These are phyloP conservation scores for Candida insectalens DNA, from an alignment of 805 yeast species.

Conservation along the genomic window DNA sequence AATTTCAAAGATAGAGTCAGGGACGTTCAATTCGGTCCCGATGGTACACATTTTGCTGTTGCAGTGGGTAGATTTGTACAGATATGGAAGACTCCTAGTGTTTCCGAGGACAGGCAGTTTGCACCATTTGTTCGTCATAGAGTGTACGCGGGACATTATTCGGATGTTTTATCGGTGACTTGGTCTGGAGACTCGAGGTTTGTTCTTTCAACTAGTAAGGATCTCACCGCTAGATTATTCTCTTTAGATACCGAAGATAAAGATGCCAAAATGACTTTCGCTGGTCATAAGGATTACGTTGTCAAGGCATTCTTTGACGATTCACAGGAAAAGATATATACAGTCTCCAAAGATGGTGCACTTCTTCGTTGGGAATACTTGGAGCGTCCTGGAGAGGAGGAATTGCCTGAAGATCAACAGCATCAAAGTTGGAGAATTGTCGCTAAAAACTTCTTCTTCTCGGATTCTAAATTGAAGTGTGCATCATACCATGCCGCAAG, in stretches of 20 bases:
- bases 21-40: constrained; percentile 78
- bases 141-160: constrained; percentile 87
- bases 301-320: constrained; percentile 77
- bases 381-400: constrained; percentile 40
- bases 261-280: constrained; percentile 73
- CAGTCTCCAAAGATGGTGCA: constrained; percentile 93
- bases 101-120: constrained; percentile 79
- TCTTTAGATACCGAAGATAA: constrained; percentile 64
- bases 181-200: constrained; percentile 93
- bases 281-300: constrained; percentile 90
- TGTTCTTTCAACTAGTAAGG: constrained; percentile 78
- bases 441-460: constrained; percentile 63
- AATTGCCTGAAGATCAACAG: constrained; percentile 32
- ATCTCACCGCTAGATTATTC: constrained; percentile 79
- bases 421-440: constrained; percentile 75
- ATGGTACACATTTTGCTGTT: constrained; percentile 79
- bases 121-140: constrained; percentile 92
- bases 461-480: constrained; percentile 66
- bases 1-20: constrained; percentile 75
- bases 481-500: constrained; percentile 72
- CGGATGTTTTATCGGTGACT: constrained; percentile 63
- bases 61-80: constrained; percentile 78
- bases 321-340: constrained; percentile 85
- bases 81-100: constrained; percentile 86
- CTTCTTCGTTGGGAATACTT: constrained; percentile 85